Conservation (phyloP, 2,329 filamentous ascomycete species). For the Epichloe typhina region DNA sequence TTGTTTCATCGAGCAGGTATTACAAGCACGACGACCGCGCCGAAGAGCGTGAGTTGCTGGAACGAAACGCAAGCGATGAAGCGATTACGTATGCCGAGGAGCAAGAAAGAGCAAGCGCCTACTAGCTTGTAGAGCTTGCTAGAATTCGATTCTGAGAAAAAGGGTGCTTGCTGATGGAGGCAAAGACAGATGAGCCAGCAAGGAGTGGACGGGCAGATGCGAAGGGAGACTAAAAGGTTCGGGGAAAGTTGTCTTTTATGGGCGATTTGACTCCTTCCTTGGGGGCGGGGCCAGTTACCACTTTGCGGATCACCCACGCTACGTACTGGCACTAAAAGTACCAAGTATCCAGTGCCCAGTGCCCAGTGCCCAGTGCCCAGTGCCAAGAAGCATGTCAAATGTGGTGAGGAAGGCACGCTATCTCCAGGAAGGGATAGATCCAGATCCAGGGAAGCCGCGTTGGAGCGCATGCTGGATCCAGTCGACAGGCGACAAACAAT, state of each 20-base stretch:
- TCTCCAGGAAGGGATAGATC: neutral
- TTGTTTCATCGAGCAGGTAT: slow-evolving; percentile 48
- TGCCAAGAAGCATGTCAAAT: neutral
- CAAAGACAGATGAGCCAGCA: neutral
- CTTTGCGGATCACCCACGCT: no score
- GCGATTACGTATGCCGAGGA: no score
- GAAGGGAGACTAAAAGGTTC: neutral
- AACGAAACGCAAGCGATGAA: neutral
- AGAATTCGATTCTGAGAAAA: neutral
- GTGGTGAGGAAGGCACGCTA: neutral
- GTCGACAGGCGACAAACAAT: neutral
- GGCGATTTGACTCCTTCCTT: neutral
- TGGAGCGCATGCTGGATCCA: neutral
- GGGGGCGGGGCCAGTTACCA: no score
- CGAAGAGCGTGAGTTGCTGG: neutral
- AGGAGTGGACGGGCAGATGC: neutral
- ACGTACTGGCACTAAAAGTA: no score
- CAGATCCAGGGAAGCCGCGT: neutral
- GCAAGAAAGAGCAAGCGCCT: no score
- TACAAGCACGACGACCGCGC: slow-evolving; percentile 7
- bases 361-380: neutral
- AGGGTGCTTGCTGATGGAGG: neutral
- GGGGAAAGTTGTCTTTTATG: slow-evolving; percentile 2
- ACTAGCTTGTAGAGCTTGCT: neutral
- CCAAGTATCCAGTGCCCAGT: neutral